Base-by-base conservation (phyloP, 2,329 filamentous ascomycete species). In the Diplocarpon mali region DNA sequence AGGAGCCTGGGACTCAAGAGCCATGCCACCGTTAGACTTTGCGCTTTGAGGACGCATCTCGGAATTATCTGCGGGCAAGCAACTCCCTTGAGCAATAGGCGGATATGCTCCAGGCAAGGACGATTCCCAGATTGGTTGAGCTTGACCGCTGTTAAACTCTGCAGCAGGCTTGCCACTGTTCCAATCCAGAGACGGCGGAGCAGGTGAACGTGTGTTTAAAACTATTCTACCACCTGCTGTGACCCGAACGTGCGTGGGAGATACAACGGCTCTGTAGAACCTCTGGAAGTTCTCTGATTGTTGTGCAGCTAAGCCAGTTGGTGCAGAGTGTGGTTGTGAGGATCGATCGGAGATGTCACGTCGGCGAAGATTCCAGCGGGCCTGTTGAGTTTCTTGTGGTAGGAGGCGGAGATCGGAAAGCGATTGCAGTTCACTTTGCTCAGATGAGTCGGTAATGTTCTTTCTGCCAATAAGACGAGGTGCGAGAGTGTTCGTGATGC, bases 231-330 rank as follows among this genome's bases (percentile, higher is more conserved):
- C 78, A 46, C 78, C 77, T 47, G 78, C 78, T 15, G 78, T 83
- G 40, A 83, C 78, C 13, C 78, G 73, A 50, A 82, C 72, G 59
- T 82, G 76, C 12, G 76, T 78, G 7, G 78, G 78, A 29, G 78
- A 83, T 4, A 76, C 70, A n/a, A 82, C 78, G 10, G 78, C 76
- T 57, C 78, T 77, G 64, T 78, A 81, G 57, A 83, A 83, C 42
- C 72, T 69, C 59, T 79, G 73, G 53, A 83, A 83, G n/a, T 78
- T 78, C 58, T 81, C 76, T 29, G 70, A 71, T 53, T 73, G 71
- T 58, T 81, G 77, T 20, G 73, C 71, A 31, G 60, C 62, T 29
- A 73, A 60, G 8, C 69, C 73, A 15, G 68, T 60, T 10, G 76
- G 76, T 16, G 75, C 75, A 40, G 71, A 64, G 30, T 76, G 63